Conservation (phyloP, 1,284 basidiomycete genomes). For the Ustilago esculenta region DNA sequence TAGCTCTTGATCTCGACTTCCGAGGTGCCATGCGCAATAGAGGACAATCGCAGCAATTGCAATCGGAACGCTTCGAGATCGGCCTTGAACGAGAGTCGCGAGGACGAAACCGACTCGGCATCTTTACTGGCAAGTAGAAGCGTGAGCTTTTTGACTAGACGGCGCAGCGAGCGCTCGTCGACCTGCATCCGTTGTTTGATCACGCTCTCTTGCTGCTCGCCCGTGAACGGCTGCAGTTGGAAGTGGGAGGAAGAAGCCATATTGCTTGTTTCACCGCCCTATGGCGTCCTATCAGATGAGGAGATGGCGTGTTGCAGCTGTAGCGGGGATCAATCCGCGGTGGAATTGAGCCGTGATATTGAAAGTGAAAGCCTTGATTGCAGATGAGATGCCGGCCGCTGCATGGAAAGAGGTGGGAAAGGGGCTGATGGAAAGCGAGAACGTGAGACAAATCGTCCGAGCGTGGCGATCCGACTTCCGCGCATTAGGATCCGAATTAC, state of each 20-base stretch:
- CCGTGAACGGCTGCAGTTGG: slow-evolving; percentile 23
- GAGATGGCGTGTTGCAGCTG: too few species aligned
- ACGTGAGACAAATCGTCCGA: neutral
- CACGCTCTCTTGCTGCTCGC: slow-evolving; percentile 37
- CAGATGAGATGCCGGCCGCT: neutral
- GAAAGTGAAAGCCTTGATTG: neutral
- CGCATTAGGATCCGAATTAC: too few species aligned
- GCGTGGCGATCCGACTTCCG: slow-evolving; percentile 7
- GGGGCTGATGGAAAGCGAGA: neutral
- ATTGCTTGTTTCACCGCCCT: neutral
- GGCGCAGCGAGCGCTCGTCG: slow-evolving; percentile 30
- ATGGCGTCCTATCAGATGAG: too few species aligned
- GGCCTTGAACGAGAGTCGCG: slow-evolving; percentile 35
- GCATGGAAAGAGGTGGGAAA: too few species aligned
- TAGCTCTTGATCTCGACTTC: slow-evolving; percentile 27
- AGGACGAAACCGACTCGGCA: slow-evolving; percentile 15
- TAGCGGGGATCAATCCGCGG: too few species aligned
- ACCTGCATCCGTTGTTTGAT: slow-evolving; percentile 45
- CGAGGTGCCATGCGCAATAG: slow-evolving; percentile 28
- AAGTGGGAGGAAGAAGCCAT: slow-evolving; percentile 28
- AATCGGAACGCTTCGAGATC: slow-evolving; percentile 34
- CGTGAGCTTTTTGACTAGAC: slow-evolving; percentile 39
- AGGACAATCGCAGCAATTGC: slow-evolving; percentile 17
- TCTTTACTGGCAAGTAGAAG: slow-evolving; percentile 21
- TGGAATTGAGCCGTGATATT: too few species aligned